Conservation (phyloP, 192 early-diverging fungal species). For the Mortierella claussenii region DNA sequence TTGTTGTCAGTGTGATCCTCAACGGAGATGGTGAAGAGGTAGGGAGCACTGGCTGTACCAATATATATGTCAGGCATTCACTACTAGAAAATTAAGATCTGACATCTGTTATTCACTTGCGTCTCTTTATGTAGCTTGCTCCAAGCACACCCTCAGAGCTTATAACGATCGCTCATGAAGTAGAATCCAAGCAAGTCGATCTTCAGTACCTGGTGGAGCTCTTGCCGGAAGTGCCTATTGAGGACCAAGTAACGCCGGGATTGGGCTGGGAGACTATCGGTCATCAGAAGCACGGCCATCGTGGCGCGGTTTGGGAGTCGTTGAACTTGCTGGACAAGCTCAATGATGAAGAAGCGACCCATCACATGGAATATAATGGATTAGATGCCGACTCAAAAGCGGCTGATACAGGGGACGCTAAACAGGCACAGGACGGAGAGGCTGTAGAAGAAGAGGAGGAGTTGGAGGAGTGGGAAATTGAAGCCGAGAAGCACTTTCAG, state of each 20-base stretch:
- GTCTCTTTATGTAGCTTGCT: slow-evolving; percentile 20
- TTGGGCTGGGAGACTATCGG: slow-evolving; percentile 24
- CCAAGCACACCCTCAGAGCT: slow-evolving; percentile 45
- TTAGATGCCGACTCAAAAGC: neutral
- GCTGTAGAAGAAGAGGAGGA: slow-evolving; percentile 18
- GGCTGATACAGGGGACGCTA: neutral
- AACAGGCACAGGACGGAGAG: neutral
- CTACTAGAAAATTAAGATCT: neutral
- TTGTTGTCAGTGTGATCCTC: slow-evolving; percentile 43
- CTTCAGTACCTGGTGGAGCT: slow-evolving; percentile 11
- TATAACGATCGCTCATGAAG: slow-evolving; percentile 37
- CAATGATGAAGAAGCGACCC: no score
- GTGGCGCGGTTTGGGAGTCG: slow-evolving; percentile 3
- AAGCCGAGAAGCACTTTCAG: slow-evolving; percentile 49
- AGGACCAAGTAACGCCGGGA: slow-evolving; percentile 27
- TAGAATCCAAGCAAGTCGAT: slow-evolving; percentile 21
- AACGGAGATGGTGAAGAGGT: slow-evolving; percentile 51
- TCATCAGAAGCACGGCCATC: slow-evolving; percentile 2
- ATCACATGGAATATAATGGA: neutral
- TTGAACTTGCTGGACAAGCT: slow-evolving; percentile 8
- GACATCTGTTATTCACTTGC: neutral
- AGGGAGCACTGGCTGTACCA: no score
- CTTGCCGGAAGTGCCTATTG: slow-evolving; percentile 29
- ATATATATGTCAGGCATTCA: no score
- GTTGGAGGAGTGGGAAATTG: slow-evolving; percentile 52